phyloP scores from a whole-genome alignment of 495 filamentous ascomycete species.

The Penicillium daleae region DNA sequence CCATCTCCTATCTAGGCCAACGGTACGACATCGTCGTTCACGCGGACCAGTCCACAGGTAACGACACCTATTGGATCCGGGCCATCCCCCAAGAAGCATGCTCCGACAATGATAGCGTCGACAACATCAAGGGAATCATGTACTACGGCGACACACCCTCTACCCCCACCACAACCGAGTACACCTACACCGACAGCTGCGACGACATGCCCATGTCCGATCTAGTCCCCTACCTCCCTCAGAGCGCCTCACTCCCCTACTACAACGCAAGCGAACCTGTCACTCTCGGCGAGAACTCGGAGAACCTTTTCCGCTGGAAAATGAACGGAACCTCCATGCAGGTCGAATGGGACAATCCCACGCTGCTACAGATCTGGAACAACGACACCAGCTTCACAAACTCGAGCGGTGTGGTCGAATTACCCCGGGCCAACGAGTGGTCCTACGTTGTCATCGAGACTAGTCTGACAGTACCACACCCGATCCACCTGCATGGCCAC shows the following conservation, averaged over 20 bases:
- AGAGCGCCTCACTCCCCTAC: conserved; percentile 15
- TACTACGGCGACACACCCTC: conserved; percentile 50
- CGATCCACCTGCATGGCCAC: conserved; percentile 29
- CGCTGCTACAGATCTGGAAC: conserved; percentile 25
- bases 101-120: conserved; percentile 41
- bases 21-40: conserved; percentile 71
- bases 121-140: conserved; percentile 60
- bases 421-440: conserved; percentile 61
- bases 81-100: conserved; percentile 58
- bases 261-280: conserved; percentile 21
- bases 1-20: conserved; percentile 45
- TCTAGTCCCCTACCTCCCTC: conserved; percentile 20
- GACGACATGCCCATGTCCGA: conserved; percentile 6
- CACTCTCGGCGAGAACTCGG: conserved; percentile 12
- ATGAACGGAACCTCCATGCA: conserved; percentile 28
- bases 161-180: conserved; percentile 15
- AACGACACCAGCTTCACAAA: conserved; percentile 17
- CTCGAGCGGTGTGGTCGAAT: conserved; percentile 22
- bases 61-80: conserved; percentile 68
- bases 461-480: conserved; percentile 19
- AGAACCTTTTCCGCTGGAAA: conserved; percentile 31
- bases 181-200: conserved; percentile 14
- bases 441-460: conserved; percentile 53
- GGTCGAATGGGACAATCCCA: conserved; percentile 30
- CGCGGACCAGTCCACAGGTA: conserved; percentile 48